phyloP scores from a whole-genome alignment of 352 stramenopile species.

The Thalassiosira ordinaria region DNA sequence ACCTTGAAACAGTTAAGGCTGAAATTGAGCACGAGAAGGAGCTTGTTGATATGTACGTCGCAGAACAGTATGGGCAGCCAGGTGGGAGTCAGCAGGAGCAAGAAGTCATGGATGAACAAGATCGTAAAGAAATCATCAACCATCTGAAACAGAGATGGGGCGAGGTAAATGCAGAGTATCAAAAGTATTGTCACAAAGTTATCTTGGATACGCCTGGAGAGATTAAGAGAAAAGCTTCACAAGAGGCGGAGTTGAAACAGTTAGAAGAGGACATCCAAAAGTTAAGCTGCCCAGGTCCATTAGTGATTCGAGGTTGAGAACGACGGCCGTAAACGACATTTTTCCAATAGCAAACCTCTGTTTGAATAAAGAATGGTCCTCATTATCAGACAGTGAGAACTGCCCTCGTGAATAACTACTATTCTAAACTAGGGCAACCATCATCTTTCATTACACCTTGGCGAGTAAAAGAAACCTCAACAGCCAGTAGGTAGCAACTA shows the following conservation, averaged over 20 bases:
- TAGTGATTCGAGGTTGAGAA: no score
- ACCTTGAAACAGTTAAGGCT: conserved; percentile 91
- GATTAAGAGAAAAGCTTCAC: conserved; percentile 91
- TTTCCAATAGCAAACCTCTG: no score
- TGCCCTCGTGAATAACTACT: no score
- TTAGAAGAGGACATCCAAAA: conserved; percentile 92
- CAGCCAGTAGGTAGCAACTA: no score
- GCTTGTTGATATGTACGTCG: conserved; percentile 92
- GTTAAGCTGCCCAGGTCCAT: conserved; percentile 68
- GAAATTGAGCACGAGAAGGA: conserved; percentile 92
- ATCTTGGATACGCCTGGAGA: conserved; percentile 92
- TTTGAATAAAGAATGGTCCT: no score
- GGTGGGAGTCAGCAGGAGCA: conserved; percentile 43
- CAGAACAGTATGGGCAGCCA: conserved; percentile 53
- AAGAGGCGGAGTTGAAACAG: conserved; percentile 91
- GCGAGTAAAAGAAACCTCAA: no score
- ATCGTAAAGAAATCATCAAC: conserved; percentile 88
- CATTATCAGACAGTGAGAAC: no score
- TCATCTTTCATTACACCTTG: no score
- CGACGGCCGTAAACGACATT: no score
- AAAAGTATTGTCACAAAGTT: conserved; percentile 93
- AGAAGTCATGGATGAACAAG: conserved; percentile 88
- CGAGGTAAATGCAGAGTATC: conserved; percentile 92
- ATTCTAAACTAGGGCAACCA: no score
- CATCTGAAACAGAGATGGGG: conserved; percentile 94